Base-by-base conservation (phyloP, 345 rosid species). In the Cardamine occulta region DNA sequence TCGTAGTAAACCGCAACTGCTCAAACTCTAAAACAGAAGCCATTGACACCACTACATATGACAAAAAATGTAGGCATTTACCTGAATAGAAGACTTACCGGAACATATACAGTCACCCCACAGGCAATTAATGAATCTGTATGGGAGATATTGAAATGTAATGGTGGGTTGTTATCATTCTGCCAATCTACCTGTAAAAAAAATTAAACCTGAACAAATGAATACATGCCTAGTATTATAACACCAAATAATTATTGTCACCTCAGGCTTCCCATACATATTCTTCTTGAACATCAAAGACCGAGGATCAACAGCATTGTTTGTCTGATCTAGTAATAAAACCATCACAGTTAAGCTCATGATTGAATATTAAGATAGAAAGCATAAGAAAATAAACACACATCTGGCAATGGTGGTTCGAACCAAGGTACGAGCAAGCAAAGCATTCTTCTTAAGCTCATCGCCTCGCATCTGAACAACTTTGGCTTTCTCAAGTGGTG, bases 351-450 rank as follows among this genome's bases (percentile, higher is more conserved):
- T 42, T 61, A 76, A 60, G 37, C 28, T 34, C 18, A 14, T 19
- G 70, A 39, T 39, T 18, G 55, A 28, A 11, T 12, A 39, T 28
- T 13, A 28, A 53, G 52, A 26, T 51, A n/a, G 8, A 14, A 39
- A 48, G 18, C 28, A 39, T 0, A 29, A 24, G 7, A 56, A 11
- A 70, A 19, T 0, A 2, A 15, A 39, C 93, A 32, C 84, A 93
- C 99, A 95, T 89, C 98, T 88, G 1, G 99, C 88, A 70, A 95
- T 82, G 64, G 91, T 90, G 60, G 97, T 90, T 31, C 97, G 93
- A 82, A 92, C 93, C 84, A 95, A 77, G 37, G 87, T 80, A 44
- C 96, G 96, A 18, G 96, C 90, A 54, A 95, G 87, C 68, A 95
- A 63, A 42, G 96, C 96, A 63, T 86, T 74, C 83, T 95, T 95